Evolutionary conservation across 1,284 basidiomycete genomes (phyloP).

Genomic region (Sphagnurus paluster): DNA sequence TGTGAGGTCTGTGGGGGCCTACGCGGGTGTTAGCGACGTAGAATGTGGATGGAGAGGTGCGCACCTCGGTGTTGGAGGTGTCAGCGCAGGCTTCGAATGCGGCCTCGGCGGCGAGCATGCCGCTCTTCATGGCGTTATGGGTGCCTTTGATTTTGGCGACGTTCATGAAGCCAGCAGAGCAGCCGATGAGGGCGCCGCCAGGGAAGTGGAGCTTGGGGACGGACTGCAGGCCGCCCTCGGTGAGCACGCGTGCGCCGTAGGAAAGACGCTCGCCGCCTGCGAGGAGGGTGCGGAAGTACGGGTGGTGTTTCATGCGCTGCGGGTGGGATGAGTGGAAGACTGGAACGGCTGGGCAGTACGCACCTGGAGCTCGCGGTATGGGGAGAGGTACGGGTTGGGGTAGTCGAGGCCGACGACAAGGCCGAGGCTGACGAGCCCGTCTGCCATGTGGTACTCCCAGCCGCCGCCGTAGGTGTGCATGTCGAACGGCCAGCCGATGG

Average conservation of each 20-base stretch:
- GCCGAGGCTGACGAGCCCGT: conserved; percentile 88
- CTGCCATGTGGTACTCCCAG: conserved; percentile 96
- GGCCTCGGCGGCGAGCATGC: conserved; percentile 94
- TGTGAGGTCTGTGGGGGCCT: conserved; percentile 65
- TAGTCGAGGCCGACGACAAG: conserved; percentile 96
- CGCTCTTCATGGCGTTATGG: conserved; percentile 99
- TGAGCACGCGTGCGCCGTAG: conserved; percentile 90
- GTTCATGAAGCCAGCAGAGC: conserved; percentile 96
- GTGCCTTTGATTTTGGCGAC: conserved; percentile 99
- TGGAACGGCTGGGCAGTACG: conserved; percentile 18
- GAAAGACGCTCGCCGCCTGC: conserved; percentile 62
- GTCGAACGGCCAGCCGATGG: conserved; percentile 92
- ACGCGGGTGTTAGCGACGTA: background rate
- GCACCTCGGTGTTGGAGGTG: conserved; percentile 15
- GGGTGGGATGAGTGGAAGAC: conserved; percentile 3
- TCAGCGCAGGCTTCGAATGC: conserved; percentile 65
- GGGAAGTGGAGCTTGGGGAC: conserved; percentile 93
- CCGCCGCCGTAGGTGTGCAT: conserved; percentile 90
- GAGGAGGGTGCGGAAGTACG: conserved; percentile 83
- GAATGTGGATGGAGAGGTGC: background rate
- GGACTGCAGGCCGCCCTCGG: conserved; percentile 94
- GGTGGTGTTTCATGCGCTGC: conserved; percentile 98
- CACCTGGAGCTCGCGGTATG: conserved; percentile 93
- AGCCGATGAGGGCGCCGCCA: conserved; percentile 93
- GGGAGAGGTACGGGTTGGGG: conserved; percentile 90